These are phyloP conservation scores for Pulicaria dysenterica DNA, from an alignment of 129 eudicot species.

Conservation along the genomic window DNA sequence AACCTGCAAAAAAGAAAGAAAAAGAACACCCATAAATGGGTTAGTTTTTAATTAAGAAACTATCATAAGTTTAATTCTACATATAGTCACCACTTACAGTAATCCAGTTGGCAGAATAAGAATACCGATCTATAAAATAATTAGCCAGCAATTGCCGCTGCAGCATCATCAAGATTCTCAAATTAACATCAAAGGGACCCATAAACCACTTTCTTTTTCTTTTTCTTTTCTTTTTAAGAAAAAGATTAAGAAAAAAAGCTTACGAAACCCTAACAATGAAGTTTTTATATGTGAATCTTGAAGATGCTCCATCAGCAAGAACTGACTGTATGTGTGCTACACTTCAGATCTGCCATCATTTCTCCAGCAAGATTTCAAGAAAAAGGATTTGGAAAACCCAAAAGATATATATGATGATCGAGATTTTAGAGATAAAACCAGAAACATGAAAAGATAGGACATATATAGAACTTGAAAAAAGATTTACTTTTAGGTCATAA, in stretches of 20 bases:
- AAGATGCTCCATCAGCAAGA: constrained; percentile 66
- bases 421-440: neutral
- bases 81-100: constrained; percentile 25
- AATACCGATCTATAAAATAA: neutral
- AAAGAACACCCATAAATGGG: neutral
- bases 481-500: neutral
- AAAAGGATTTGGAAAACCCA: constrained; percentile 4
- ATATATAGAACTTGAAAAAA: neutral
- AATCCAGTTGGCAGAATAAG: constrained; percentile 24
- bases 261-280: constrained; percentile 45
- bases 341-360: constrained; percentile 27
- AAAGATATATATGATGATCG: neutral
- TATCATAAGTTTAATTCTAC: constrained; percentile 2
- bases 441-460: constrained; percentile 6
- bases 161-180: constrained; percentile 92
- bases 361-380: neutral
- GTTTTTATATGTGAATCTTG: constrained; percentile 58
- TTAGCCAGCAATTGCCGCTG: constrained; percentile 62
- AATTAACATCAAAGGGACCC: constrained; percentile 29
- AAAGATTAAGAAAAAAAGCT: constrained; percentile 10
- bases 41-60: neutral
- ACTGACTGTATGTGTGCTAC: constrained; percentile 39
- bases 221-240: constrained; percentile 25
- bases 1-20: constrained; percentile 13
- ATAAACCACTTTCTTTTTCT: constrained; percentile 24